A percentile compares a stretch with the other conserved stretches of the same genome.
phyloP scores from a whole-genome alignment of 1,284 basidiomycete species.

The Mycosarcoma mackinlayi region DNA sequence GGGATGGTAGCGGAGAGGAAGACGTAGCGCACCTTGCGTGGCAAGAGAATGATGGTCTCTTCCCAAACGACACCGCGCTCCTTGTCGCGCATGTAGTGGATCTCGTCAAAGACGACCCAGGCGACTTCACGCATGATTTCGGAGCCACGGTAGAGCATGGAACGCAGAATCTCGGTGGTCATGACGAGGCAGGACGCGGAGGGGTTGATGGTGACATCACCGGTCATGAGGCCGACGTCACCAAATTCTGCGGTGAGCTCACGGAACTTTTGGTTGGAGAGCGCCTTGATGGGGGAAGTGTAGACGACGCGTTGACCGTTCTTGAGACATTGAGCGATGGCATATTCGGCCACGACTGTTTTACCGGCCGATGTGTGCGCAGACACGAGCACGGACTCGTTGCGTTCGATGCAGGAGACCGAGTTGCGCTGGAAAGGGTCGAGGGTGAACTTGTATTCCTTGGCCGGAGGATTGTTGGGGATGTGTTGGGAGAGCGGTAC shows the following conservation, averaged over 20 bases:
- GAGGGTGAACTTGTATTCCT: constrained; percentile 93
- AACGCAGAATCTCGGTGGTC: constrained; percentile 99
- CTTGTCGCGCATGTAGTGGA: constrained; percentile 99
- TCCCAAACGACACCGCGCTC: constrained; percentile 76
- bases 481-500: constrained; percentile 89
- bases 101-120: constrained; percentile 99
- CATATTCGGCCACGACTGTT: constrained; percentile 98
- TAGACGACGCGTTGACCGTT: constrained; percentile 97
- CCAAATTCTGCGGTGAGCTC: constrained; percentile 97
- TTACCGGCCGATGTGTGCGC: constrained; percentile 98
- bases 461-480: constrained; percentile 88
- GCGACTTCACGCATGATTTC: constrained; percentile 99
- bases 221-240: constrained; percentile 98
- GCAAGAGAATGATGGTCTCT: constrained; percentile 93
- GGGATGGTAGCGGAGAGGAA: constrained; percentile 99
- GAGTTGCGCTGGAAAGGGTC: constrained; percentile 98
- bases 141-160: constrained; percentile 98
- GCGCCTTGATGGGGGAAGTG: constrained; percentile 98
- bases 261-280: constrained; percentile 98
- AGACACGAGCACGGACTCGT: constrained; percentile 97
- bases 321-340: constrained; percentile 93
- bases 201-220: constrained; percentile 99
- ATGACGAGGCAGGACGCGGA: constrained; percentile 96
- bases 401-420: constrained; percentile 92
- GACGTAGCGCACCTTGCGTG: constrained; percentile 94